Base-by-base conservation (phyloP, 345 rosid genomes). In the Litchi chinensis region DNA sequence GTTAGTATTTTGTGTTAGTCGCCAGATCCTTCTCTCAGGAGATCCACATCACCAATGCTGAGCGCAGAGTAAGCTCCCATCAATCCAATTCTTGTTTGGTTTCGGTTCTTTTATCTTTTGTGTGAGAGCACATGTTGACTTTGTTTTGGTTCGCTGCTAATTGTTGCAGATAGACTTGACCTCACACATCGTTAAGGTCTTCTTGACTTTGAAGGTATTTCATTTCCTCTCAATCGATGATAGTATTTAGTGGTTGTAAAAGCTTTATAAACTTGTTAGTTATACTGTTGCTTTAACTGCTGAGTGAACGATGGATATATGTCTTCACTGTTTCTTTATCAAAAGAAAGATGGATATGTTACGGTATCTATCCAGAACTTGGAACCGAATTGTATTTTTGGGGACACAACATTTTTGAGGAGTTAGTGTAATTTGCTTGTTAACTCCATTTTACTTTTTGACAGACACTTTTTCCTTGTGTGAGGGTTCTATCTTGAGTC, bases 121-220 rank as follows among this genome's bases (percentile, higher is more conserved):
- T 39, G 62, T 66, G 57, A 70, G 40, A 13, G 69, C 59, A 26
- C 26, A 41, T 10, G 77, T 59, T 74, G 78, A 77, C 73, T 52
- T 39, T 76, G 62, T 73, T 5, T 21, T 28, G 59, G 40, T 6
- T 72, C 78, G 78, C 24, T 79, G 67, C 70, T 63, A 46, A 80
- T 83, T 74, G 63, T 71, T 84, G 89, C 98, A 96, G 99, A 94
- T 96, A 80, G 99, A 97, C 89, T 83, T 94, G 87, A 87, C 84
- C 81, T 89, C 98, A 0, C 99, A 97, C 73, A 92, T 97, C 78
- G 87, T 94, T 59, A 93, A 86, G 83, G 90, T 89, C 79, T 97
- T 84, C 89, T 84, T 94, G 87, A 97, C 95, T 79, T 71, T 97
- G 79, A 94, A 93, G 99, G 99, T 94, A 91, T 54, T 59, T 39